These are phyloP conservation scores for Akanthomyces lecanii DNA, from an alignment of 2,329 filamentous ascomycete genomes.

Conservation along the genomic window DNA sequence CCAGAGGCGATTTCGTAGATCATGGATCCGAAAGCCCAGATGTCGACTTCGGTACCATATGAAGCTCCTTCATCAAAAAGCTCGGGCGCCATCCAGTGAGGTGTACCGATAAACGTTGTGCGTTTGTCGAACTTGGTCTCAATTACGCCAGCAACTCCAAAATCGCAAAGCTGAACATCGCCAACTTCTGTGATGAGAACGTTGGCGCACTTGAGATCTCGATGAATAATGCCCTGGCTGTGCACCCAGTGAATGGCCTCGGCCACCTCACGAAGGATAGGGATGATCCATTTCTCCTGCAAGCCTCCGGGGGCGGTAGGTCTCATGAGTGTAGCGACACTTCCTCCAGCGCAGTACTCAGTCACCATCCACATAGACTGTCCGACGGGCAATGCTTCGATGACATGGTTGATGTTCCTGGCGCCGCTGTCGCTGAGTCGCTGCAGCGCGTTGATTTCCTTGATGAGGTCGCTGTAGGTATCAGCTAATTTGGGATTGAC, in stretches of 20 bases:
- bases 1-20: slow-evolving; percentile 78
- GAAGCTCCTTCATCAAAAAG: slow-evolving; percentile 61
- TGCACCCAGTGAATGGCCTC: slow-evolving; percentile 66
- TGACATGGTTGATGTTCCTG: slow-evolving; percentile 75
- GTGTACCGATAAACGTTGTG: slow-evolving; percentile 76
- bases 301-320: slow-evolving; percentile 62
- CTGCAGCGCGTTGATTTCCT: slow-evolving; percentile 66
- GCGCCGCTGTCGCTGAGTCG: slow-evolving; percentile 70
- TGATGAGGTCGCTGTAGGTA: slow-evolving; percentile 65
- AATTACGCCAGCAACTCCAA: slow-evolving; percentile 75
- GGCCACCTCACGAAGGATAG: slow-evolving; percentile 62
- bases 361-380: slow-evolving; percentile 85
- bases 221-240: slow-evolving; percentile 63
- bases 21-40: slow-evolving; percentile 82
- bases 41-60: slow-evolving; percentile 71
- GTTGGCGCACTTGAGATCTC: slow-evolving; percentile 73
- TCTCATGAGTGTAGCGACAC: slow-evolving; percentile 68
- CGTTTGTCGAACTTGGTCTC: slow-evolving; percentile 73
- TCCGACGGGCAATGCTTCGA: slow-evolving; percentile 73
- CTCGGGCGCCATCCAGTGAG: slow-evolving; percentile 84
- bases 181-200: slow-evolving; percentile 75
- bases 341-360: slow-evolving; percentile 81
- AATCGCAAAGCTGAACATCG: slow-evolving; percentile 76
- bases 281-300: slow-evolving; percentile 67
- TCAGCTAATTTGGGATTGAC: slow-evolving; percentile 61